Evolutionary conservation across 495 filamentous ascomycete species (phyloP).

Genomic region (Penicillium argentinense): DNA sequence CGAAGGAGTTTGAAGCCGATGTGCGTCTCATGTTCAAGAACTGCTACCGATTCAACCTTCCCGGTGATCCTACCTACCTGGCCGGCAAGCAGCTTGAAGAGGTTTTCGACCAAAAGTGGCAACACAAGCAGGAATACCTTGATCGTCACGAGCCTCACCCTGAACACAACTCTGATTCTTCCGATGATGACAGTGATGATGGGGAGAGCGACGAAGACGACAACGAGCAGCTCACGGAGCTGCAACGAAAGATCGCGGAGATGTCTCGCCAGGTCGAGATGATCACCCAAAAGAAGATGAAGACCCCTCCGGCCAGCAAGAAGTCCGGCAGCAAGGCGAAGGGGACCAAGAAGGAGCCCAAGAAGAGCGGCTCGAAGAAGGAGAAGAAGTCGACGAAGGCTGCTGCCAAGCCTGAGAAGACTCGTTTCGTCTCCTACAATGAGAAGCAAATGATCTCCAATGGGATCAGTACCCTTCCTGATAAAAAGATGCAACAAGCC

Average conservation of each 20-base stretch:
- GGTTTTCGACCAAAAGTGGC: slow-evolving; percentile 72
- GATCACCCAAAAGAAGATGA: slow-evolving; percentile 61
- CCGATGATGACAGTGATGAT: slow-evolving; percentile 64
- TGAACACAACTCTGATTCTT: slow-evolving; percentile 54
- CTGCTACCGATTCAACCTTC: slow-evolving; percentile 87
- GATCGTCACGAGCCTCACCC: slow-evolving; percentile 66
- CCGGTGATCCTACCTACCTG: slow-evolving; percentile 67
- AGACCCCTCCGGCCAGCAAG: slow-evolving; percentile 59
- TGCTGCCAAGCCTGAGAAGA: slow-evolving; percentile 46
- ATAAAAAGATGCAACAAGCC: slow-evolving; percentile 70
- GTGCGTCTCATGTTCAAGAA: slow-evolving; percentile 82
- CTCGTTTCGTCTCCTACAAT: slow-evolving; percentile 60
- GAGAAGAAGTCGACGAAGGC: slow-evolving; percentile 55
- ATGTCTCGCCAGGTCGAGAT: slow-evolving; percentile 56
- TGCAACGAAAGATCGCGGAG: slow-evolving; percentile 66
- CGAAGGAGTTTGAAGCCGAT: slow-evolving; percentile 84
- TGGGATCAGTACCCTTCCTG: slow-evolving; percentile 72
- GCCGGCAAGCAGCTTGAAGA: slow-evolving; percentile 70
- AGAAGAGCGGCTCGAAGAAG: slow-evolving; percentile 49
- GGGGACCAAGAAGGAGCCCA: slow-evolving; percentile 53
- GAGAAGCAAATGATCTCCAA: slow-evolving; percentile 87
- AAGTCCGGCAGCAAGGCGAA: slow-evolving; percentile 47
- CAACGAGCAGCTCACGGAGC: slow-evolving; percentile 62
- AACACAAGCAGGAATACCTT: slow-evolving; percentile 72
- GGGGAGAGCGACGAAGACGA: slow-evolving; percentile 63